These are phyloP conservation scores for Elsinoe fawcettii DNA, from an alignment of 2,329 filamentous ascomycete species.

Conservation along the genomic window DNA sequence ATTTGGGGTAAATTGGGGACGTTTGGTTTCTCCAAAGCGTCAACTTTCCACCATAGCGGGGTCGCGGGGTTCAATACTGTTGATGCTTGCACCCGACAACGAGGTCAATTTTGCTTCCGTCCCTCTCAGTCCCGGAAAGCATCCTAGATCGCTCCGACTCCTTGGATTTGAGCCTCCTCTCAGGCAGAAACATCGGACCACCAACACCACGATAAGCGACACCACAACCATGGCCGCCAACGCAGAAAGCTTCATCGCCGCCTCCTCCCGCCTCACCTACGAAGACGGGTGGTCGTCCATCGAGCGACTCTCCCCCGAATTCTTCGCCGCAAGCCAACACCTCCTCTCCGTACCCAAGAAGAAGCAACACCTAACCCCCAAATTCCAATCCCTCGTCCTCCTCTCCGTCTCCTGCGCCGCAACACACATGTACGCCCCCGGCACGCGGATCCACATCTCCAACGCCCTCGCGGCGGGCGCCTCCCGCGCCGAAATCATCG, in stretches of 20 bases:
- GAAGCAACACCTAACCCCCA: conserved; percentile 32
- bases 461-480: conserved; percentile 36
- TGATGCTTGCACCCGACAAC: not conserved
- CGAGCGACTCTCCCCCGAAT: conserved; percentile 25
- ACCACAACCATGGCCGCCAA: not conserved
- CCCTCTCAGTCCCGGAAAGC: not conserved
- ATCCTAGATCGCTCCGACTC: not conserved
- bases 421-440: conserved; percentile 40
- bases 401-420: conserved; percentile 38
- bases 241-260: not conserved
- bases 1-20: conserved; percentile 1
- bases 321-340: conserved; percentile 27
- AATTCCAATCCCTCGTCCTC: conserved; percentile 37
- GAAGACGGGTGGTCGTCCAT: conserved; percentile 27
- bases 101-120: not conserved
- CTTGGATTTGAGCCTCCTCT: not conserved
- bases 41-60: not conserved
- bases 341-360: conserved; percentile 26
- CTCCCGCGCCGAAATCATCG: conserved; percentile 37
- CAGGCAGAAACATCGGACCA: too few relatives aligned
- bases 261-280: conserved; percentile 17
- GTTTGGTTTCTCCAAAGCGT: not conserved
- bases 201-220: too few relatives aligned
- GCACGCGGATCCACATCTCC: conserved; percentile 36
- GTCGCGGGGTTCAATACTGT: not conserved